Evolutionary conservation across 106 monocot species (phyloP).

Genomic region (Posidonia australis): DNA sequence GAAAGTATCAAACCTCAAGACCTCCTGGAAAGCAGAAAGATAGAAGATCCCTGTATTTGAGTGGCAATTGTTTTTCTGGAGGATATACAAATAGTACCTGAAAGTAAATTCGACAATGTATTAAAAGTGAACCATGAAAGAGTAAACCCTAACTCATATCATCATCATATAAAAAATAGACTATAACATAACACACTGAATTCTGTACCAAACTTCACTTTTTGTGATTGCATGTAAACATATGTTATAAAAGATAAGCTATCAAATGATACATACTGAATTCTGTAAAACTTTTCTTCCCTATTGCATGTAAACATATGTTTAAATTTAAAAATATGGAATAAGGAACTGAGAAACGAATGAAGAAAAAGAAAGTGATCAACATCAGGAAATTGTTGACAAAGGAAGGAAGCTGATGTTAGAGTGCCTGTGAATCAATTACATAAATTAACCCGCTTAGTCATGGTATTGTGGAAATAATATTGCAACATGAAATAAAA

Average conservation of each 20-base stretch:
- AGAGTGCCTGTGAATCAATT: too few relatives aligned
- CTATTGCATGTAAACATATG: too few relatives aligned
- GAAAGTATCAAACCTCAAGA: slow-evolving; percentile 43
- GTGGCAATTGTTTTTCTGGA: slow-evolving; percentile 74
- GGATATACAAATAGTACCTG: slow-evolving; percentile 97
- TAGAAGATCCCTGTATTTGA: slow-evolving; percentile 91
- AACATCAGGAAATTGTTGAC: not conserved
- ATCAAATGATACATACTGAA: too few relatives aligned
- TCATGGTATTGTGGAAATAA: not conserved
- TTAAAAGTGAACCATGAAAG: too few relatives aligned
- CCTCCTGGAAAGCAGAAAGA: slow-evolving; percentile 98
- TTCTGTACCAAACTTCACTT: not conserved
- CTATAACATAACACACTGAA: not conserved
- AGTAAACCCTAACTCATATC: not conserved
- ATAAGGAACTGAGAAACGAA: not conserved
- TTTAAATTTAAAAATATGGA: too few relatives aligned
- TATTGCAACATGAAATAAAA: not conserved
- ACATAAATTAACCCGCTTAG: too few relatives aligned
- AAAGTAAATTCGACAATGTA: not conserved
- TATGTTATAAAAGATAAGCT: too few relatives aligned
- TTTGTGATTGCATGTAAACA: not conserved
- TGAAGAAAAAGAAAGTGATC: not conserved
- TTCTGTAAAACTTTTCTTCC: too few relatives aligned
- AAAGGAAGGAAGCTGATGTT: not conserved
- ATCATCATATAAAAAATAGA: not conserved